phyloP scores from a whole-genome alignment of 164 flowering plant genomes.

The Annona cherimola region DNA sequence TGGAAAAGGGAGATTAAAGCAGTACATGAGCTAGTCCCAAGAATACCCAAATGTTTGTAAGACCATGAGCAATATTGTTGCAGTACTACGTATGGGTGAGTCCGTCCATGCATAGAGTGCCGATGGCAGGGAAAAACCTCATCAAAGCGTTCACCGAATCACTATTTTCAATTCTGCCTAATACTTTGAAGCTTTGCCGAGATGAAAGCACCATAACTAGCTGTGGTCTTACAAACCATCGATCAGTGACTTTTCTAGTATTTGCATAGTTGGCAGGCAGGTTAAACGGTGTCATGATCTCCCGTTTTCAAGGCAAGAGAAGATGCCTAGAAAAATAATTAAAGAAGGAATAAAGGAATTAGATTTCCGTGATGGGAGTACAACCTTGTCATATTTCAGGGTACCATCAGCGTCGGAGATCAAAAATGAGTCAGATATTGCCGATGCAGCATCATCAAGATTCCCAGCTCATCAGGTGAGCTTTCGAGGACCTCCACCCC shows the following conservation, averaged over 20 bases:
- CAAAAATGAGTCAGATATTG: conserved; percentile 35
- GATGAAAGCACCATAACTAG: too few relatives aligned
- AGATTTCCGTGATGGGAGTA: background rate
- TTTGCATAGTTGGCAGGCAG: background rate
- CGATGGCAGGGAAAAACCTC: too few relatives aligned
- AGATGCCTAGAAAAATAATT: background rate
- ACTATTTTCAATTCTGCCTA: too few relatives aligned
- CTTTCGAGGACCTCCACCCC: conserved; percentile 9
- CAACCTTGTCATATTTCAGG: background rate
- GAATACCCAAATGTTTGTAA: background rate
- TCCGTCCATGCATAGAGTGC: too few relatives aligned
- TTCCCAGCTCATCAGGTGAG: conserved; percentile 29
- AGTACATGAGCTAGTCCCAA: background rate
- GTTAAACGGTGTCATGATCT: background rate
- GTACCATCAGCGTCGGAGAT: background rate
- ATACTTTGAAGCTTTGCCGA: too few relatives aligned
- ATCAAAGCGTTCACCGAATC: too few relatives aligned
- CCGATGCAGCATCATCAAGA: conserved; percentile 70
- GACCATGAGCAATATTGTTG: background rate
- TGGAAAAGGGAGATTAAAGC: background rate
- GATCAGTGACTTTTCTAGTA: background rate
- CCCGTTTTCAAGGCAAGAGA: background rate
- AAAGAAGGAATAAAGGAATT: too few relatives aligned
- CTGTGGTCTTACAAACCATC: background rate
- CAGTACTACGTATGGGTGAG: background rate